A percentile compares a stretch with the other conserved stretches of the same genome.
Conservation (phyloP, 2,329 filamentous ascomycete species). For the Pyrenochaeta sp. region DNA sequence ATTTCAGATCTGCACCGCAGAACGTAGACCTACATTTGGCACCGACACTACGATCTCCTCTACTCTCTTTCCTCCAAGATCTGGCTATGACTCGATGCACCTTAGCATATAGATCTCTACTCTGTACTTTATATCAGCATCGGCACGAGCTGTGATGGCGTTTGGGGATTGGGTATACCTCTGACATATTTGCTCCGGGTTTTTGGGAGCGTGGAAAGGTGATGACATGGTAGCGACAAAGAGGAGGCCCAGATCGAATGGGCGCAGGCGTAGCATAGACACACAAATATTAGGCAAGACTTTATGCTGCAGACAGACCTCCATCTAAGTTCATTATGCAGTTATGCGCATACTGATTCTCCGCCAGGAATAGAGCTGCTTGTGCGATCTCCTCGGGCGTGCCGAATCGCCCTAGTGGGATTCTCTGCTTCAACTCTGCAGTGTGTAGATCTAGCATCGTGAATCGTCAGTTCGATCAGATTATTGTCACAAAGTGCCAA, state of each 20-base stretch:
- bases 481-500: background rate
- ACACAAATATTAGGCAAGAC: background rate
- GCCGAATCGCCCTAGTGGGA: slow-evolving; percentile 74
- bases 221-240: background rate
- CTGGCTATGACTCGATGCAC: background rate
- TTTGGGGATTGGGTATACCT: slow-evolving; percentile 27
- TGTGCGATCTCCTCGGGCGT: slow-evolving; percentile 77
- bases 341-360: slow-evolving; percentile 85
- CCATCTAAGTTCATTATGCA: slow-evolving; percentile 87
- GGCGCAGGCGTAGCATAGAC: background rate
- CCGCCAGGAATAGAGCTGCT: slow-evolving; percentile 78
- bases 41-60: background rate
- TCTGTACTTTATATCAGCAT: slow-evolving; percentile 22
- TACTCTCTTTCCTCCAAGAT: background rate
- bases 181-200: slow-evolving; percentile 4
- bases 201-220: background rate
- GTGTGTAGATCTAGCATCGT: slow-evolving; percentile 45
- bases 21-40: background rate
- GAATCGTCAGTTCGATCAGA: background rate
- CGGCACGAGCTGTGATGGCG: slow-evolving; percentile 17
- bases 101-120: slow-evolving; percentile 11
- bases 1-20: background rate
- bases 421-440: slow-evolving; percentile 55
- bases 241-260: background rate
- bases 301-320: slow-evolving; percentile 71